Conservation (phyloP, 352 stramenopile genomes). For the Lagenidium giganteum region DNA sequence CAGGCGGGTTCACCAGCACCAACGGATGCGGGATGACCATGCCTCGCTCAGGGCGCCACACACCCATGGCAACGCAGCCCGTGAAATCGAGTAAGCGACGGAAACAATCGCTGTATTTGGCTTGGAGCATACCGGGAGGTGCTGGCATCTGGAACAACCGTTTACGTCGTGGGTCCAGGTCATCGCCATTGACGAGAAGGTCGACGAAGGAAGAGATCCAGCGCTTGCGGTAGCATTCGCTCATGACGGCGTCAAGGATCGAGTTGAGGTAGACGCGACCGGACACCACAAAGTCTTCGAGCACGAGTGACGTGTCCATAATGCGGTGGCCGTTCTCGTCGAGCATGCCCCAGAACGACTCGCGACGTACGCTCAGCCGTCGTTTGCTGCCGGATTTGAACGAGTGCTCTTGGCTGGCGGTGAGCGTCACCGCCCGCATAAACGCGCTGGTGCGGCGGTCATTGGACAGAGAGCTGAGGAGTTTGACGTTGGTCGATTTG, state of each 20-base stretch:
- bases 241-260: conserved; percentile 55
- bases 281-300: conserved; percentile 28
- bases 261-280: conserved; percentile 58
- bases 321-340: conserved; percentile 29
- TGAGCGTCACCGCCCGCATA: too few species aligned
- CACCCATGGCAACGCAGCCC: conserved; percentile 39
- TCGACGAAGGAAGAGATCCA: conserved; percentile 52
- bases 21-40: conserved; percentile 42
- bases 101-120: conserved; percentile 48
- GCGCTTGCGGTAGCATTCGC: conserved; percentile 57
- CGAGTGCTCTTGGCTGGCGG: conserved; percentile 17
- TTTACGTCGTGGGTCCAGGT: conserved; percentile 32
- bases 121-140: conserved; percentile 24
- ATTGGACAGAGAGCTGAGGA: conserved; percentile 52
- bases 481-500: conserved; percentile 57
- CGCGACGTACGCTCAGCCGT: conserved; percentile 22
- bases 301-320: conserved; percentile 28
- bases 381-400: conserved; percentile 27
- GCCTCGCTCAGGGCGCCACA: conserved; percentile 36
- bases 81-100: conserved; percentile 52
- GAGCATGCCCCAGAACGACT: conserved; percentile 28
- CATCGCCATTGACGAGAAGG: conserved; percentile 42
- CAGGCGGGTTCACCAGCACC: conserved; percentile 49
- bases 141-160: conserved; percentile 51
- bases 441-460: conserved; percentile 22